A percentile compares a stretch with the other conserved stretches of the same genome.
phyloP scores from a whole-genome alignment of 768 basidiomycete genomes.

The Hypholoma sublateritium region DNA sequence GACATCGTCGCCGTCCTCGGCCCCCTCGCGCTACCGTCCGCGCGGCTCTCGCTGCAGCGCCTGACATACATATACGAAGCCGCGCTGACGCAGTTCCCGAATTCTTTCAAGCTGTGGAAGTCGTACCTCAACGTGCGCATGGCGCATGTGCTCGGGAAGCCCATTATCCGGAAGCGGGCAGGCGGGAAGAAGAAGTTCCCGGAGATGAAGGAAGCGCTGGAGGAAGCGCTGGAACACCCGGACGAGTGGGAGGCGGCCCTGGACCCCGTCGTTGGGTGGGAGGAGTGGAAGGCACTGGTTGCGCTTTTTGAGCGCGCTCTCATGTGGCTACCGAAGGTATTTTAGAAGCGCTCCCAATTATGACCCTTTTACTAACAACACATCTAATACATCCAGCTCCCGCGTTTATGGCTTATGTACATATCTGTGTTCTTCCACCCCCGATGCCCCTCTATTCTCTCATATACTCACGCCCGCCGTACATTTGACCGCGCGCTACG shows the following conservation, averaged over 20 bases:
- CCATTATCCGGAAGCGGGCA: conserved; percentile 67
- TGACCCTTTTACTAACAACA: conserved; percentile 4
- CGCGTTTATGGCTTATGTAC: conserved; percentile 93
- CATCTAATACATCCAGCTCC: conserved; percentile 55
- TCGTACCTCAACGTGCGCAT: conserved; percentile 84
- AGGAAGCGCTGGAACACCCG: conserved; percentile 77
- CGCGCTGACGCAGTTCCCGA: conserved; percentile 84
- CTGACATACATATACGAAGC: conserved; percentile 93
- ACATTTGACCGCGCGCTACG: conserved; percentile 95
- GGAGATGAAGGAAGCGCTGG: conserved; percentile 86
- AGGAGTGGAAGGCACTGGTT: conserved; percentile 90
- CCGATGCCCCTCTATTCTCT: conserved; percentile 78
- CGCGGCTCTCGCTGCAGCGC: conserved; percentile 77
- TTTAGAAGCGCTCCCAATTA: conserved; percentile 22
- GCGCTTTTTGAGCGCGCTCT: conserved; percentile 90
- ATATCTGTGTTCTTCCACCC: conserved; percentile 89
- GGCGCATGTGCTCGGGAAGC: conserved; percentile 82
- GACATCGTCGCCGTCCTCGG: conserved; percentile 67
- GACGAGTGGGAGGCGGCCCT: conserved; percentile 87
- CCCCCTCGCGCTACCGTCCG: conserved; percentile 69
- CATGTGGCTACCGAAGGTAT: conserved; percentile 90
- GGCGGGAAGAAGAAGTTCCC: conserved; percentile 92
- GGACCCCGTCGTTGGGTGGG: conserved; percentile 90
- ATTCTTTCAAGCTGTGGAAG: conserved; percentile 95
- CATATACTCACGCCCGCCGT: conserved; percentile 87